Conservation (phyloP, 768 basidiomycete genomes). For the Boletus fagicola region DNA sequence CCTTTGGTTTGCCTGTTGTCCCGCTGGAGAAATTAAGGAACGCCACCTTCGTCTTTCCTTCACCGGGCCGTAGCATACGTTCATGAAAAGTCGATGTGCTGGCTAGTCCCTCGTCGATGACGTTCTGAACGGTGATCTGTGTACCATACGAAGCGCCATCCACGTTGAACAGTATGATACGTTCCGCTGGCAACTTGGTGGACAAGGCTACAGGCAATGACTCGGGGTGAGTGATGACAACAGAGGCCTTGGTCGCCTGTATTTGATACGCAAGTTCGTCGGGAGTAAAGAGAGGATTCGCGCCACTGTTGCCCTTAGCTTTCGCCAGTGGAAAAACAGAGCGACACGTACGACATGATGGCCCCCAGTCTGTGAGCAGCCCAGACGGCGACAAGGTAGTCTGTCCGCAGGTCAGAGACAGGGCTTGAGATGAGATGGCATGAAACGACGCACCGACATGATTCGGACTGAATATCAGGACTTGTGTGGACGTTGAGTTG, state of each 20-base stretch:
- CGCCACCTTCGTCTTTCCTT: slow-evolving; percentile 68
- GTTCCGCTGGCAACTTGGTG: slow-evolving; percentile 42
- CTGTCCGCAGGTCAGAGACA: slow-evolving; percentile 25
- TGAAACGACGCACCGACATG: slow-evolving; percentile 49
- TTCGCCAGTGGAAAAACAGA: neutral
- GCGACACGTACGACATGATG: slow-evolving; percentile 49
- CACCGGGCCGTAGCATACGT: slow-evolving; percentile 49
- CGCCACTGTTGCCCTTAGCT: slow-evolving; percentile 41
- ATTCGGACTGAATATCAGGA: slow-evolving; percentile 65
- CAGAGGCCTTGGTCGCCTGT: slow-evolving; percentile 41
- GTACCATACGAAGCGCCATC: slow-evolving; percentile 9
- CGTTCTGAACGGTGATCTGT: slow-evolving; percentile 40
- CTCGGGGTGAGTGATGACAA: slow-evolving; percentile 49
- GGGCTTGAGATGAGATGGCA: neutral
- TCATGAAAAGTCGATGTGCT: slow-evolving; percentile 44
- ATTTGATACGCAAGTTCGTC: slow-evolving; percentile 63
- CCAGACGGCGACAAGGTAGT: slow-evolving; percentile 56
- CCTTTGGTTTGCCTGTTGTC: slow-evolving; percentile 76
- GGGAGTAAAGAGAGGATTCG: slow-evolving; percentile 58
- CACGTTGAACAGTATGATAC: slow-evolving; percentile 43
- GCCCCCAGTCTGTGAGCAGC: slow-evolving; percentile 57
- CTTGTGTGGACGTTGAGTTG: slow-evolving; percentile 34
- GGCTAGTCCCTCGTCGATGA: slow-evolving; percentile 50
- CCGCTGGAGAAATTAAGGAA: slow-evolving; percentile 74
- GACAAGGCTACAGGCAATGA: slow-evolving; percentile 41